These are phyloP conservation scores for Ogataea haglerorum DNA, from an alignment of 805 yeast genomes.

Conservation along the genomic window DNA sequence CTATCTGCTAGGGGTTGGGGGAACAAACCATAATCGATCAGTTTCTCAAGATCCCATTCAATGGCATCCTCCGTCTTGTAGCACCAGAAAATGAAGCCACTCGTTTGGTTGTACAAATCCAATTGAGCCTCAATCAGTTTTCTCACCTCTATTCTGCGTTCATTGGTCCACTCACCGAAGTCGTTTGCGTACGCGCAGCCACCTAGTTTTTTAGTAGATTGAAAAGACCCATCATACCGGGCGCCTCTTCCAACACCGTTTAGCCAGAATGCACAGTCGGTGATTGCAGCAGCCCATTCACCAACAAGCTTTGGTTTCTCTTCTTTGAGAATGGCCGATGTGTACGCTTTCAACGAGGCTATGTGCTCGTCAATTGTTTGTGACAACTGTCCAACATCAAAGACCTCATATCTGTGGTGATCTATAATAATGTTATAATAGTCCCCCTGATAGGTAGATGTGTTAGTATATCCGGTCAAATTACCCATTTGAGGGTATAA, in stretches of 20 bases:
- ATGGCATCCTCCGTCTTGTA: constrained; percentile 62
- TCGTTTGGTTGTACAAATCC: constrained; percentile 42
- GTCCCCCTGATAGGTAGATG: constrained; percentile 20
- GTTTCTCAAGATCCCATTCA: constrained; percentile 62
- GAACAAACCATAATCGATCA: constrained; percentile 49
- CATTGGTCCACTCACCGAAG: constrained; percentile 39
- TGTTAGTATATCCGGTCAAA: constrained; percentile 7
- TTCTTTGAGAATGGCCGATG: constrained; percentile 37
- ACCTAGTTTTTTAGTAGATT: constrained; percentile 39
- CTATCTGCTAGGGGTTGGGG: constrained; percentile 67
- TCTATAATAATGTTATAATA: constrained; percentile 74
- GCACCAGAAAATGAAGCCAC: constrained; percentile 74
- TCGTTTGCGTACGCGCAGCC: constrained; percentile 41
- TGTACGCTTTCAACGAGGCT: constrained; percentile 48
- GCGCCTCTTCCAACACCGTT: constrained; percentile 70
- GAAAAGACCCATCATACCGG: constrained; percentile 53
- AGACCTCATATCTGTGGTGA: constrained; percentile 92
- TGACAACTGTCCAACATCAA: constrained; percentile 56
- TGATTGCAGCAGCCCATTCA: constrained; percentile 69
- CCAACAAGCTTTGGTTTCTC: constrained; percentile 56
- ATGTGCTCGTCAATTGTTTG: constrained; percentile 62
- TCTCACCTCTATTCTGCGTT: constrained; percentile 44
- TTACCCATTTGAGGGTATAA: constrained; percentile 4
- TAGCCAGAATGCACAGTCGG: constrained; percentile 68
- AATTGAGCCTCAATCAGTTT: constrained; percentile 60